phyloP scores from a whole-genome alignment of 2,329 filamentous ascomycete genomes.

The Penicillium hordei region DNA sequence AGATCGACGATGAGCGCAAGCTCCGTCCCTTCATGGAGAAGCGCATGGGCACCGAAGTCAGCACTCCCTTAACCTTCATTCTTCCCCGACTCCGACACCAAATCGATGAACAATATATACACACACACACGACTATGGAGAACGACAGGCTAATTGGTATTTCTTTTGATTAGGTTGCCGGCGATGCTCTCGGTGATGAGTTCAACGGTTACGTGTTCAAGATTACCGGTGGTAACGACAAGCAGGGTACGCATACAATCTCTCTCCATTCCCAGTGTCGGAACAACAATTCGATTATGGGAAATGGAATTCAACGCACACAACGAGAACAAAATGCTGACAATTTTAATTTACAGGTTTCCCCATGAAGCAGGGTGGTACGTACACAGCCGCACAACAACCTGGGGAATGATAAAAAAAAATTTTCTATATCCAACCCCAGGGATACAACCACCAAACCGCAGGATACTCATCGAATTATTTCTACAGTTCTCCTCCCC shows the following conservation, averaged over 20 bases:
- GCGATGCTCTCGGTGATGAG: conserved; percentile 95
- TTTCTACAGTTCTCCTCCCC: conserved; percentile 70
- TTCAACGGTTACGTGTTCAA: conserved; percentile 99
- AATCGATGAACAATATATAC: conserved; percentile 6
- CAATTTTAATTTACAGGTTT: conserved; percentile 58
- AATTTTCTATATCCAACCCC: conserved; percentile 3
- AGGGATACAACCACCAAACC: conserved; percentile 7
- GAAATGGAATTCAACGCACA: background rate
- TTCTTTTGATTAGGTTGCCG: conserved; percentile 65
- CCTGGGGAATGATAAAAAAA: conserved; percentile 11
- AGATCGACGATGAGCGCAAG: conserved; percentile 99
- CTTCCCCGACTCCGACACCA: conserved; percentile 15
- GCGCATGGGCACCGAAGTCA: conserved; percentile 67
- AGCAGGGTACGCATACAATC: conserved; percentile 66
- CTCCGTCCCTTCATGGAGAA: conserved; percentile 98
- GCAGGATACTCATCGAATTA: conserved; percentile 31
- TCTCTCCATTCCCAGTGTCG: background rate
- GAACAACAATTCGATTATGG: background rate
- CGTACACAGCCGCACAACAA: conserved; percentile 34
- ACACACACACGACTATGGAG: conserved; percentile 23
- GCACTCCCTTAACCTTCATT: conserved; percentile 28
- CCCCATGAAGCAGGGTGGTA: conserved; percentile 98
- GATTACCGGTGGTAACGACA: conserved; percentile 99
- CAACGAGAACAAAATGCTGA: conserved; percentile 25
- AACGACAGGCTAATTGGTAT: conserved; percentile 35